Evolutionary conservation across 371 early-diverging fungal species (phyloP), one percentile per base, ranked within the genome.

Genomic region (Apophysomyces sp.): DNA sequence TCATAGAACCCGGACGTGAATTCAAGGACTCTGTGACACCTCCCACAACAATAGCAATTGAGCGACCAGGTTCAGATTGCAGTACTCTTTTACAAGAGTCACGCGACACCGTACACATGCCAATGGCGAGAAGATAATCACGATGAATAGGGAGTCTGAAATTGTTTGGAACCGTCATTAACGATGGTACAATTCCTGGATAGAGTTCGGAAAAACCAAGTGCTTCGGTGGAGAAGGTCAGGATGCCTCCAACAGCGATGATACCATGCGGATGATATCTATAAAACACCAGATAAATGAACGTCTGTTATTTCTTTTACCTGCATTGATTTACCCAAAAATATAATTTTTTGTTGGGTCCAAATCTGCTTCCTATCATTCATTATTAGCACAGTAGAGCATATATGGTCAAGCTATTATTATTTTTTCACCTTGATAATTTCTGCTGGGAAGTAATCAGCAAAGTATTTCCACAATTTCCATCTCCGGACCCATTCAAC

Each of bases 191-290:
- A 55, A 92, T 76, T 1, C 91, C 92, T 7, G 88, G 86, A 27
- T 86, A 83, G 4, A 77, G 63, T 24, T 81, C 72, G 21, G 85
- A 82, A 53, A 92, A 74, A 0, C 83, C 72, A 26, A 77, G 80
- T 8, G 81, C 83, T 60, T 89, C 85, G 18, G 88, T 90, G 3
- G 80, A 89, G 81, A 93, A 92, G 18, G 88, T 87, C 34, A 83
- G 75, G 54, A 86, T 86, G 0, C 92, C 90, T 9, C 94, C 93
- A 39, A 90, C 75, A 4, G 86, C 82, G 58, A 94, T 85, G 57
- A 96, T 88, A 6, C 94, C 92, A 55, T 91, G 92, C 7, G 92
- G 92, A 61, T 89, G 88, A 57, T 88, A 88, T 18, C 71, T 71
- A 51, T 26, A 16, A 39, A 24, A 24, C 11, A 39, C n/a, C n/a